phyloP scores from a whole-genome alignment of 2,329 filamentous ascomycete genomes.

The Clonostachys solani region DNA sequence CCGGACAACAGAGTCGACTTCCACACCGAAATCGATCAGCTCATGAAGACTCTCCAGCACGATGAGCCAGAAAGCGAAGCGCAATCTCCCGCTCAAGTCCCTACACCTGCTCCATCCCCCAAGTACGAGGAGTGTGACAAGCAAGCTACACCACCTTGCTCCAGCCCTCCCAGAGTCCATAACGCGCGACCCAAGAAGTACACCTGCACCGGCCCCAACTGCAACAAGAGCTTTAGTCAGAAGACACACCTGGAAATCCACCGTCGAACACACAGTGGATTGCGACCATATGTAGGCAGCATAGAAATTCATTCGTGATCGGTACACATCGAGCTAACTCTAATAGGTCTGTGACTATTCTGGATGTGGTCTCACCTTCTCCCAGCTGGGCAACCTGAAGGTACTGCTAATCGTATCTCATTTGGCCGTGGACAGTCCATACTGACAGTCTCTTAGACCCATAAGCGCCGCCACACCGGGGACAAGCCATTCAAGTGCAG shows the following conservation, averaged over 20 bases:
- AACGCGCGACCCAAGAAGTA: conserved; percentile 52
- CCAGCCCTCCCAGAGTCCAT: conserved; percentile 1
- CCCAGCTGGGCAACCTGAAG: conserved; percentile 87
- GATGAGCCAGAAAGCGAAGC: conserved; percentile 36
- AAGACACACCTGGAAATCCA: conserved; percentile 94
- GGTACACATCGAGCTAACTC: too few relatives aligned
- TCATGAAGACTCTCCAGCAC: conserved; percentile 85
- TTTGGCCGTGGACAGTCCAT: neutral
- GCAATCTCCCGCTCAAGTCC: neutral
- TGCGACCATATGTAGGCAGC: conserved; percentile 77
- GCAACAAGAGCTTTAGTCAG: conserved; percentile 80
- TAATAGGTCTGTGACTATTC: neutral
- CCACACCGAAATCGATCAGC: conserved; percentile 76
- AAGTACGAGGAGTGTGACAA: conserved; percentile 16
- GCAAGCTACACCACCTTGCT: conserved; percentile 2
- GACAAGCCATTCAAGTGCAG: conserved; percentile 81
- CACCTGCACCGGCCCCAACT: conserved; percentile 66
- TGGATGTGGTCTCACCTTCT: conserved; percentile 48
- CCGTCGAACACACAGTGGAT: conserved; percentile 79
- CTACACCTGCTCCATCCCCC: neutral
- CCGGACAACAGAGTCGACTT: conserved; percentile 56
- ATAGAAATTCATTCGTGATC: neutral
- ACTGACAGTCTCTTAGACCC: conserved; percentile 51
- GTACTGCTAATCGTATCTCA: conserved; percentile 34
- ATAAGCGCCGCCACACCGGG: conserved; percentile 82